Evolutionary conservation across 78 protist genomes (phyloP).

Genomic region (Isochrysis galbana): DNA sequence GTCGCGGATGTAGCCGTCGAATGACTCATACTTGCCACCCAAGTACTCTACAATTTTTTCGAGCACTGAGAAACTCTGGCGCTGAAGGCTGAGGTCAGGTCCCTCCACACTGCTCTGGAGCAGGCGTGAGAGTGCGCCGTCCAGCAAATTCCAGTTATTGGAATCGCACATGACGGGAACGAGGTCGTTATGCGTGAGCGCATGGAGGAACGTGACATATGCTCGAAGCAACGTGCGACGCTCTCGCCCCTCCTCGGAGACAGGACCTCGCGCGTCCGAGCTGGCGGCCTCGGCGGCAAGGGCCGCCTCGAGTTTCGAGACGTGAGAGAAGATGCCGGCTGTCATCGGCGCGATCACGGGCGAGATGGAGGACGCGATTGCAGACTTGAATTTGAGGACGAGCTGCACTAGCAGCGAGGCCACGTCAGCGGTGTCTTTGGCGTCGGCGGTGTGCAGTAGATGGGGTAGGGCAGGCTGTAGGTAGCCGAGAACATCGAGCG

Average conservation of each 20-base stretch:
- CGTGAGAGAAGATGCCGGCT: background rate
- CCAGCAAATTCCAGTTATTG: background rate
- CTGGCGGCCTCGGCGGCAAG: background rate
- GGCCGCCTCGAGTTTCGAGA: background rate
- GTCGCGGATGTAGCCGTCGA: background rate
- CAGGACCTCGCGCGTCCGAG: background rate
- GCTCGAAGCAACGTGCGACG: background rate
- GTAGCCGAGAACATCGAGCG: background rate
- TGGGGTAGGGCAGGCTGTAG: background rate
- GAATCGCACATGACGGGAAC: background rate
- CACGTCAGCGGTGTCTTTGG: background rate
- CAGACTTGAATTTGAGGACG: background rate
- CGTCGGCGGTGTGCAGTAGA: background rate
- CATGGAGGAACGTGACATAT: background rate
- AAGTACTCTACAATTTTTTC: background rate
- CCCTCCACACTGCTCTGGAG: background rate
- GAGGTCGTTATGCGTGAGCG: background rate
- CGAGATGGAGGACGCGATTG: background rate
- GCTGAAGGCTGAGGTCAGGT: background rate
- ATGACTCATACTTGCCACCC: background rate
- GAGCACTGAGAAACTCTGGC: background rate
- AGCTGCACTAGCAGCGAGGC: slow-evolving; percentile 1
- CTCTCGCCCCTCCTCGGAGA: background rate
- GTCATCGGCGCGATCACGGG: background rate
- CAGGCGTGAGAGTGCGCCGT: background rate